Evolutionary conservation across 192 early-diverging fungal species (phyloP), one percentile per base, ranked within the genome.

Genomic region (Umbelopsis vinacea): DNA sequence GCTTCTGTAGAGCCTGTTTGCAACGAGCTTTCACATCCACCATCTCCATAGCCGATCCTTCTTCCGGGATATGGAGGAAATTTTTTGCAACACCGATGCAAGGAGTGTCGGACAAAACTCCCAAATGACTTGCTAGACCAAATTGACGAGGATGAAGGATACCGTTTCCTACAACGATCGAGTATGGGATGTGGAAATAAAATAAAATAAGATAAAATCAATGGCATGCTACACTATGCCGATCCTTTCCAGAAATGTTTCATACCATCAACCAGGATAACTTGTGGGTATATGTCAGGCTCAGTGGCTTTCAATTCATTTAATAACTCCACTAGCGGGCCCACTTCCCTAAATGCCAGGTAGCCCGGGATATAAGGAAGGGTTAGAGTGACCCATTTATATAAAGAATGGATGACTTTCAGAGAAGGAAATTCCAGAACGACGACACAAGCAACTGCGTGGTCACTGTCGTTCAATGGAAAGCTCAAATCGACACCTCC

Each of bases 31-130:
- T 95, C 48, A 91, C 80, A n/a, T 71, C 74, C 12, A 38, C 72
- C 73, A 88, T 88, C 21, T 78, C 83, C 43, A 84, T 77, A 24
- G 47, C 72, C 19, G 73, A 50, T 11, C 90, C 93, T 15, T 81
- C 87, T 26, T 89, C 83, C 14, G 53, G 46, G 60, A 97, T 89
- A 46, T 91, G 87, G 12, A 97, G 74, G 74, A 95, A 92, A 81
- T 96, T 97, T 71, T 98, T 98, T 10, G 85, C 95, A 24, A 97
- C 89, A 6, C 96, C 97, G 26, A 97, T 85, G 0, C 94, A 92
- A 0, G 95, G 93, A 22, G 95, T 76, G 68, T 90, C 79, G 7
- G 88, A 75, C 24, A 87, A 68, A 0, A 95, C 90, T 14, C 94
- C 92, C 37, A 94, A 60, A 70, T 97, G 95, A 57, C 91, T 90